Evolutionary conservation across 2,329 filamentous ascomycete genomes (phyloP).

Genomic region (Fusarium equiseti): DNA sequence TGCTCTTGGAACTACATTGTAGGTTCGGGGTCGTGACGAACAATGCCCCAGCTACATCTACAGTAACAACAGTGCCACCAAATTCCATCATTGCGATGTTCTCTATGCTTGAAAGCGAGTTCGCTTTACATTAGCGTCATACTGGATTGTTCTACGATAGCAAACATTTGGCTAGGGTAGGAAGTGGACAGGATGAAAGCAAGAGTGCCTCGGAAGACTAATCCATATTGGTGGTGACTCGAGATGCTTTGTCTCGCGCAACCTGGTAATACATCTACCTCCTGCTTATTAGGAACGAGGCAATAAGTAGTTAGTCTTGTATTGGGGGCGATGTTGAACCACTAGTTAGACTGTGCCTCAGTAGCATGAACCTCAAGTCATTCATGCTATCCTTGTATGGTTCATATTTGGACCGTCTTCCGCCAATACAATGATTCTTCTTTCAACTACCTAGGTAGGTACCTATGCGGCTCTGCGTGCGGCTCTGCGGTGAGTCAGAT

Average conservation of each 20-base stretch:
- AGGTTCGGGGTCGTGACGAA: neutral
- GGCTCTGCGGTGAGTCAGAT: slow-evolving; percentile 9
- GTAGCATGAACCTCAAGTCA: neutral
- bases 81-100: slow-evolving; percentile 20
- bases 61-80: slow-evolving; percentile 7
- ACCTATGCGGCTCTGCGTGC: neutral
- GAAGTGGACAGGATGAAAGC: slow-evolving; percentile 17
- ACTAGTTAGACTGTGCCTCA: slow-evolving; percentile 21
- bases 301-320: neutral
- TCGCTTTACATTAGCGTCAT: neutral
- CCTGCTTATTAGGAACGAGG: neutral
- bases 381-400: neutral
- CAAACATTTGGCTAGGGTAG: slow-evolving; percentile 7
- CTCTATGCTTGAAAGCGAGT: slow-evolving; percentile 14
- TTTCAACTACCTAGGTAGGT: neutral
- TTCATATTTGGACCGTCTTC: neutral
- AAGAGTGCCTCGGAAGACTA: neutral
- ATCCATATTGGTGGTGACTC: slow-evolving; percentile 2
- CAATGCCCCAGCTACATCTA: neutral
- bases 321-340: slow-evolving; percentile 12
- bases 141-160: neutral
- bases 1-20: slow-evolving; percentile 7
- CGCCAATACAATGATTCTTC: neutral
- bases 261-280: neutral
- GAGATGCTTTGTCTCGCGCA: neutral